A percentile compares a stretch with the other conserved stretches of the same genome.
These are phyloP conservation scores for Sordariomycetes sp. DNA, from an alignment of 2,329 filamentous ascomycete species.

Conservation along the genomic window DNA sequence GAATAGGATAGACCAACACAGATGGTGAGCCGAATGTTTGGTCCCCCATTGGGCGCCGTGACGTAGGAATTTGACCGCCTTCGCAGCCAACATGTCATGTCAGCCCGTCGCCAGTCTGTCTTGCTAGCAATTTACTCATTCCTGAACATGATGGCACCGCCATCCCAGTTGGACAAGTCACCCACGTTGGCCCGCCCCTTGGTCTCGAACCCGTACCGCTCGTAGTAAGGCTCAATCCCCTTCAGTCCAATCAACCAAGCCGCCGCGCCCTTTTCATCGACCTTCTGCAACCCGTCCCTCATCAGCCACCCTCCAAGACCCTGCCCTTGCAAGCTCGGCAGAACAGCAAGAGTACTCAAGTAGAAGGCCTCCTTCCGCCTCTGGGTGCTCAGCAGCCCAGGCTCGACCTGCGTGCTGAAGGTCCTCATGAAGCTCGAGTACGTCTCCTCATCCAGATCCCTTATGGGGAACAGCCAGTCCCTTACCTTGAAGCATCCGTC, in stretches of 20 bases:
- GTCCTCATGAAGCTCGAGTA: slow-evolving; percentile 14
- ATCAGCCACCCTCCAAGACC: slow-evolving; percentile 21
- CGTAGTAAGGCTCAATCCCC: slow-evolving; percentile 21
- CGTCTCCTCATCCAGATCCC: slow-evolving; percentile 10
- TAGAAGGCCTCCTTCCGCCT: slow-evolving; percentile 22
- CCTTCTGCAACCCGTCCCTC: slow-evolving; percentile 15
- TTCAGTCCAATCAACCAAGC: slow-evolving; percentile 22
- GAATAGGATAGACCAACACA: no score
- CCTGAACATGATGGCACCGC: slow-evolving; percentile 26
- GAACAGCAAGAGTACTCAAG: slow-evolving; percentile 21
- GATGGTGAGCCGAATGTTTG: no score
- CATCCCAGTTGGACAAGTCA: slow-evolving; percentile 23
- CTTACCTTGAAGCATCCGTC: slow-evolving; percentile 13
- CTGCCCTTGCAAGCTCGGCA: slow-evolving; percentile 18
- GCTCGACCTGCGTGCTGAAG: slow-evolving; percentile 14
- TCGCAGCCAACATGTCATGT: no score
- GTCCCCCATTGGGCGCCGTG: no score
- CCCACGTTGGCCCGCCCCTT: slow-evolving; percentile 25
- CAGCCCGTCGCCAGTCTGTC: no score
- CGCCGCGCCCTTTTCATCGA: slow-evolving; percentile 15
- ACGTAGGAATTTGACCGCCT: no score
- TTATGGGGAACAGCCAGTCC: slow-evolving; percentile 14
- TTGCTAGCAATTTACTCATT: no score
- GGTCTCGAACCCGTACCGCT: slow-evolving; percentile 20
- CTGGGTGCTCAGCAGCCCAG: slow-evolving; percentile 14